Conservation (phyloP, 2,329 filamentous ascomycete genomes). For the Chrysoporthe deuterocubensis region DNA sequence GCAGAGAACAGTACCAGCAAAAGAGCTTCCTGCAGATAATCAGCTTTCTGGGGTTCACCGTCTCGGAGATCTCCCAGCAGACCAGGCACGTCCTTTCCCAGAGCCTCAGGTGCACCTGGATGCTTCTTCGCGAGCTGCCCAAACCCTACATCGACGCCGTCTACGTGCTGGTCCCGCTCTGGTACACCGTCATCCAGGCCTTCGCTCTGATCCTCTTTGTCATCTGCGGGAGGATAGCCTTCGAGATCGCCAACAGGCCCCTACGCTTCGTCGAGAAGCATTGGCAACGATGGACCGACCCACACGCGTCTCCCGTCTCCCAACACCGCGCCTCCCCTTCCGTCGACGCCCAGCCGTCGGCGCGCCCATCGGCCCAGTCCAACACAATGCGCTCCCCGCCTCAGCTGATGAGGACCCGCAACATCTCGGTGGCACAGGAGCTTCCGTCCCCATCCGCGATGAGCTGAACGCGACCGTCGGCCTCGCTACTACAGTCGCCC, state of each 20-base stretch:
- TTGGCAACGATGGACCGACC: conserved; percentile 17
- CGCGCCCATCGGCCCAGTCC: conserved; percentile 24
- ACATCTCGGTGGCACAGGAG: neutral
- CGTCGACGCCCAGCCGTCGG: conserved; percentile 26
- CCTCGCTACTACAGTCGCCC: neutral
- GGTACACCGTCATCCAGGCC: conserved; percentile 18
- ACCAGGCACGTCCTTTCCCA: conserved; percentile 13
- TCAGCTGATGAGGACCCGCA: neutral
- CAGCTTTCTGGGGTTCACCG: conserved; percentile 34
- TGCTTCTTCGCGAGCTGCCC: conserved; percentile 24
- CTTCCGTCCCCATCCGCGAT: neutral
- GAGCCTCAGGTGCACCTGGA: conserved; percentile 22
- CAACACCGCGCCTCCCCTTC: conserved; percentile 24
- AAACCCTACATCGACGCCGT: conserved; percentile 20
- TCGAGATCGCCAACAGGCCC: neutral
- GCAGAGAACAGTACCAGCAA: neutral
- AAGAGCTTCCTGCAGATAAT: conserved; percentile 27
- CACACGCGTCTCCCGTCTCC: conserved; percentile 24
- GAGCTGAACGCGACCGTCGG: neutral
- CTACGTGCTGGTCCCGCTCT: conserved; percentile 18
- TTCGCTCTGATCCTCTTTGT: conserved; percentile 18
- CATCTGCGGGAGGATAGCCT: conserved; percentile 4
- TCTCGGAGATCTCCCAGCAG: conserved; percentile 27
- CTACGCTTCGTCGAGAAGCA: neutral
- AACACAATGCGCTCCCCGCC: conserved; percentile 8